Evolutionary conservation across 352 stramenopile genomes (phyloP).

Genomic region (Stramenopiles sp.): DNA sequence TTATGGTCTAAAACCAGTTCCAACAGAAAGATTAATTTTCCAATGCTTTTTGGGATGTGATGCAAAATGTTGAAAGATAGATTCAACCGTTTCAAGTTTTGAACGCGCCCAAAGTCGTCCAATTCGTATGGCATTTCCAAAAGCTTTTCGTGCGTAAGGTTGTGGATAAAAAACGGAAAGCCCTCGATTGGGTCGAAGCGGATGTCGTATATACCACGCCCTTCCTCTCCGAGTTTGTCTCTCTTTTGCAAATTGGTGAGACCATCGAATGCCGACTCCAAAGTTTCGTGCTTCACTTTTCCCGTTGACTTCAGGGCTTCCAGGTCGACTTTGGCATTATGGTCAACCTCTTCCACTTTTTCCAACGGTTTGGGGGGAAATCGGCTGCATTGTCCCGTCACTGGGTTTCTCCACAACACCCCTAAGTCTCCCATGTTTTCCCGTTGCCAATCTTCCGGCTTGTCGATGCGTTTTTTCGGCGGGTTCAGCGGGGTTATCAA

Average conservation of each 20-base stretch:
- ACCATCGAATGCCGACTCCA: neutral
- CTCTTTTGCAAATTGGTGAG: neutral
- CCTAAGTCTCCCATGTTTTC: neutral
- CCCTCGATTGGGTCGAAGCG: neutral
- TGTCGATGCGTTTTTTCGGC: neutral
- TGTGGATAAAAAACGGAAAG: neutral
- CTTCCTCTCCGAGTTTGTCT: neutral
- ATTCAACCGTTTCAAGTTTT: constrained; percentile 2
- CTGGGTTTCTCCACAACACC: neutral
- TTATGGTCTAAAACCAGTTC: neutral
- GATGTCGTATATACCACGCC: neutral
- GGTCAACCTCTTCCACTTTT: neutral
- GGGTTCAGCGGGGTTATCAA: neutral
- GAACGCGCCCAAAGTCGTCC: neutral
- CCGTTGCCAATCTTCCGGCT: neutral
- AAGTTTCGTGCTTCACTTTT: neutral
- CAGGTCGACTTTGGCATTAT: neutral
- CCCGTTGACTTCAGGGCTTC: neutral
- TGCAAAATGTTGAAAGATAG: neutral
- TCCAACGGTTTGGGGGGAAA: neutral
- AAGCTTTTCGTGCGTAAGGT: neutral
- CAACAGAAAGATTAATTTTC: neutral
- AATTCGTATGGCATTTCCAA: constrained; percentile 4
- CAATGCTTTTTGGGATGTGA: constrained; percentile 5
- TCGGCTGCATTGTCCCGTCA: neutral